Percentiles rank a stretch among this genome's conserved stretches.
These are phyloP conservation scores for Lepidium africanum DNA, from an alignment of 345 rosid genomes.

Conservation along the genomic window DNA sequence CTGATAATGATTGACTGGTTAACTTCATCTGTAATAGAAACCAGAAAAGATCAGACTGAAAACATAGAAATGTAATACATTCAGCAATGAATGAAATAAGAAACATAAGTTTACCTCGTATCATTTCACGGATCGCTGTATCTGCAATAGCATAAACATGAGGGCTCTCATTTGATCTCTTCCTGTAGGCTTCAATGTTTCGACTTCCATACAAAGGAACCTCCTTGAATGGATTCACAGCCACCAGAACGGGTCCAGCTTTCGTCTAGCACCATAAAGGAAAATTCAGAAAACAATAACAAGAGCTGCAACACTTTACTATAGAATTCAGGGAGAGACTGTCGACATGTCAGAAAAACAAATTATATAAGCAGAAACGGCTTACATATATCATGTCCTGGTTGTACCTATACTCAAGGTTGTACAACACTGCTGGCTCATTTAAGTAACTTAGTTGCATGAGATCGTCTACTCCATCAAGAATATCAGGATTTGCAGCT, in stretches of 20 bases:
- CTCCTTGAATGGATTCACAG: slow-evolving; percentile 79
- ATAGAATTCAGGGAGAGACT: slow-evolving; percentile 6
- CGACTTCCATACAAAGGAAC: slow-evolving; percentile 54
- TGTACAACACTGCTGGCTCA: slow-evolving; percentile 88
- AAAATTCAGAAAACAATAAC: slow-evolving; percentile 1
- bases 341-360: background rate
- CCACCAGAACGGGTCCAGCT: slow-evolving; percentile 83
- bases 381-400: slow-evolving; percentile 80
- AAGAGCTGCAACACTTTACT: background rate
- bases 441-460: slow-evolving; percentile 87
- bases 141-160: slow-evolving; percentile 78
- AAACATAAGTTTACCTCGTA: slow-evolving; percentile 55
- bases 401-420: slow-evolving; percentile 68
- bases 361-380: slow-evolving; percentile 5
- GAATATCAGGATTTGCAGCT: slow-evolving; percentile 87
- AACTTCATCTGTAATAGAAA: slow-evolving; percentile 76
- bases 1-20: slow-evolving; percentile 98
- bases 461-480: slow-evolving; percentile 83
- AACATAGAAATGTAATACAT: background rate
- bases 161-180: slow-evolving; percentile 45
- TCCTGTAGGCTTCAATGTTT: slow-evolving; percentile 47
- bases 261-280: slow-evolving; percentile 48
- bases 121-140: slow-evolving; percentile 75
- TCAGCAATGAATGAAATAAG: background rate
- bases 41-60: slow-evolving; percentile 14